A percentile compares a stretch with the other conserved stretches of the same genome.
Evolutionary conservation across 164 flowering plant species (phyloP).

Genomic region (Macadamia tetraphylla): DNA sequence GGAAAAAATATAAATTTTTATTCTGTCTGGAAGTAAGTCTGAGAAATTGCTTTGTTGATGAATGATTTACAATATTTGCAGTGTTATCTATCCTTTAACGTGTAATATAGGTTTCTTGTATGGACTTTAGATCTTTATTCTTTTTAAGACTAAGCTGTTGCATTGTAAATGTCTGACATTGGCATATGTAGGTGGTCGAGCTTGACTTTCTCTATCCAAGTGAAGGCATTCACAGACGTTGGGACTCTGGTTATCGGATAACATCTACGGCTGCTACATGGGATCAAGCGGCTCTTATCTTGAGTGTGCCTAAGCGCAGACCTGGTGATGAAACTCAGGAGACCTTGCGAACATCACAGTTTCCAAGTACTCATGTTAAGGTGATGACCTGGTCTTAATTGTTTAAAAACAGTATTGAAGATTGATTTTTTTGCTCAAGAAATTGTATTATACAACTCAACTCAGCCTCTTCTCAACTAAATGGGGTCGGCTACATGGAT

Average conservation of each 20-base stretch:
- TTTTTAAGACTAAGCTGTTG: background rate
- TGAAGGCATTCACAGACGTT: constrained; percentile 69
- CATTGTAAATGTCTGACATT: background rate
- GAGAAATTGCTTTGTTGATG: too few relatives aligned
- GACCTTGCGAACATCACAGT: constrained; percentile 64
- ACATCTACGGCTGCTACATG: constrained; percentile 64
- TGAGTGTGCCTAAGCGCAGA: constrained; percentile 57
- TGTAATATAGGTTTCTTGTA: too few relatives aligned
- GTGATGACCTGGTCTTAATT: constrained; percentile 19
- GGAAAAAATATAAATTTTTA: background rate
- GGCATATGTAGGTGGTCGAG: constrained; percentile 59
- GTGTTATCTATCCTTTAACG: too few relatives aligned
- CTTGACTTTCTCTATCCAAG: constrained; percentile 81
- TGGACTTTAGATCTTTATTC: background rate
- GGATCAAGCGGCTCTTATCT: constrained; percentile 68
- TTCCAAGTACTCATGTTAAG: constrained; percentile 82
- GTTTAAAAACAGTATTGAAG: too few relatives aligned
- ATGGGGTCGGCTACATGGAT: too few relatives aligned
- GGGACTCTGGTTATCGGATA: constrained; percentile 67
- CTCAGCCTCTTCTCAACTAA: too few relatives aligned
- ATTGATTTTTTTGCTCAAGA: too few relatives aligned
- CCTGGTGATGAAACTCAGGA: constrained; percentile 66
- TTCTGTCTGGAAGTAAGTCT: too few relatives aligned
- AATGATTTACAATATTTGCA: too few relatives aligned
- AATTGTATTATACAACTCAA: too few relatives aligned